These are phyloP conservation scores for Lachancea cidri DNA, from an alignment of 805 yeast genomes.

Conservation along the genomic window DNA sequence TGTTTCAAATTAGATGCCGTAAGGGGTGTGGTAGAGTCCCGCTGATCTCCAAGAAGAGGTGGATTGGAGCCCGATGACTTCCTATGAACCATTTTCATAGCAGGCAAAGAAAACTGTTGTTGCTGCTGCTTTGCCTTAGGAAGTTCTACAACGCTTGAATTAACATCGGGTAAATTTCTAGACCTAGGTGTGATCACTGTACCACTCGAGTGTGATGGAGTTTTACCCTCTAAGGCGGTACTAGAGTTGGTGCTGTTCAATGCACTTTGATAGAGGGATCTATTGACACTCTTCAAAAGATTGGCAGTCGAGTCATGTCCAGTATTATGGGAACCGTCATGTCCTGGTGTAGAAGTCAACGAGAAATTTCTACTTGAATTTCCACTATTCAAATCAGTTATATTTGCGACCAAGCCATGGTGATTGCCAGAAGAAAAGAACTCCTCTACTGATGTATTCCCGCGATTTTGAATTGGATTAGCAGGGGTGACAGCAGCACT, in stretches of 20 bases:
- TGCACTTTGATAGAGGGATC: conserved; percentile 23
- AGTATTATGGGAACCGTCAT: conserved; percentile 4
- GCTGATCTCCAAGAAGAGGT: background rate
- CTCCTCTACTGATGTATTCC: conserved; percentile 45
- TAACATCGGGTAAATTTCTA: conserved; percentile 29
- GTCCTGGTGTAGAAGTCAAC: conserved; percentile 9
- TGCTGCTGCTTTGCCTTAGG: conserved; percentile 27
- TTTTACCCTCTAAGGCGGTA: conserved; percentile 18
- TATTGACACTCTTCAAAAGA: conserved; percentile 26
- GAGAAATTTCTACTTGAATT: conserved; percentile 9
- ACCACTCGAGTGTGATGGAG: conserved; percentile 13
- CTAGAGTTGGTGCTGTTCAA: conserved; percentile 17
- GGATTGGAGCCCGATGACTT: conserved; percentile 12
- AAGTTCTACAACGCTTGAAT: conserved; percentile 27
- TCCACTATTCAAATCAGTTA: conserved; percentile 4
- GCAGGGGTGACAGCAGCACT: conserved; percentile 18
- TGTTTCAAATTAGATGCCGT: conserved; percentile 1
- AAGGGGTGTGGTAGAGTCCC: background rate
- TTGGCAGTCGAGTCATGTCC: conserved; percentile 23
- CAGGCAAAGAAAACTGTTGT: conserved; percentile 25
- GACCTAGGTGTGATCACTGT: conserved; percentile 34
- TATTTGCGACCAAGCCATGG: conserved; percentile 6
- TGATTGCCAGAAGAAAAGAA: conserved; percentile 38
- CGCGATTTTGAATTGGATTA: conserved; percentile 21
- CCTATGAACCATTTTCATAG: conserved; percentile 30